Evolutionary conservation across 1,139 yeast species (phyloP).

Genomic region (Geotrichum citri-aurantii): DNA sequence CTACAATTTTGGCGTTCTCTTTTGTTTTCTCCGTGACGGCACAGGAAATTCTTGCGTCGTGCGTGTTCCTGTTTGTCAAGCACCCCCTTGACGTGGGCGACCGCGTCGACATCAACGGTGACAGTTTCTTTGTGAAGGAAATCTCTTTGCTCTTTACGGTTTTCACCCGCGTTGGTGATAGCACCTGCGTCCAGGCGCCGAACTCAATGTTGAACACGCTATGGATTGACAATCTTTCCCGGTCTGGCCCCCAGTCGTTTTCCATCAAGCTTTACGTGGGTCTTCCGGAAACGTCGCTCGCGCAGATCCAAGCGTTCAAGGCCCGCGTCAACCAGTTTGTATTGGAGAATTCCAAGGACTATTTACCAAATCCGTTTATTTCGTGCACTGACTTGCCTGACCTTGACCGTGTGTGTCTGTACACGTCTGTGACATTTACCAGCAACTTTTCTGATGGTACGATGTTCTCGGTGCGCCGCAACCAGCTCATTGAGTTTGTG

Average conservation of each 20-base stretch:
- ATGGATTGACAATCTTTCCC: conserved; percentile 38
- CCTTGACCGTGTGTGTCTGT: conserved; percentile 32
- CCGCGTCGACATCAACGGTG: conserved; percentile 29
- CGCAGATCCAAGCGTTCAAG: conserved; percentile 33
- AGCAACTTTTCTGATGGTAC: conserved; percentile 34
- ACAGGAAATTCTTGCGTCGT: conserved; percentile 38
- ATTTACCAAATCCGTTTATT: conserved; percentile 31
- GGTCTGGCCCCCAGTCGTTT: conserved; percentile 35
- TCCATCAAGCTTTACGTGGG: conserved; percentile 30
- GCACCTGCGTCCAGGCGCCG: conserved; percentile 35
- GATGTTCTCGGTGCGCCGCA: conserved; percentile 30
- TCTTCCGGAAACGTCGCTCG: conserved; percentile 37
- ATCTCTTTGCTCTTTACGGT: conserved; percentile 37
- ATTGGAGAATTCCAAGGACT: conserved; percentile 36
- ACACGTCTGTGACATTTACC: conserved; percentile 30
- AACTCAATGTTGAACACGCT: conserved; percentile 36
- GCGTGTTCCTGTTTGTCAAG: conserved; percentile 39
- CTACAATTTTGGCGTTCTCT: conserved; percentile 37
- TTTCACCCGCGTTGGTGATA: conserved; percentile 30
- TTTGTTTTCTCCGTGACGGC: conserved; percentile 37
- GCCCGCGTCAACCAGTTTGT: conserved; percentile 31
- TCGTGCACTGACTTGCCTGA: conserved; percentile 34
- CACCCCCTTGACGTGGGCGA: conserved; percentile 42
- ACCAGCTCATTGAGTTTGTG: conserved; percentile 30
- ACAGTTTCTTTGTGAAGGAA: conserved; percentile 27